Conservation (phyloP, 352 stramenopile species). For the Phytophthora cryptogea region DNA sequence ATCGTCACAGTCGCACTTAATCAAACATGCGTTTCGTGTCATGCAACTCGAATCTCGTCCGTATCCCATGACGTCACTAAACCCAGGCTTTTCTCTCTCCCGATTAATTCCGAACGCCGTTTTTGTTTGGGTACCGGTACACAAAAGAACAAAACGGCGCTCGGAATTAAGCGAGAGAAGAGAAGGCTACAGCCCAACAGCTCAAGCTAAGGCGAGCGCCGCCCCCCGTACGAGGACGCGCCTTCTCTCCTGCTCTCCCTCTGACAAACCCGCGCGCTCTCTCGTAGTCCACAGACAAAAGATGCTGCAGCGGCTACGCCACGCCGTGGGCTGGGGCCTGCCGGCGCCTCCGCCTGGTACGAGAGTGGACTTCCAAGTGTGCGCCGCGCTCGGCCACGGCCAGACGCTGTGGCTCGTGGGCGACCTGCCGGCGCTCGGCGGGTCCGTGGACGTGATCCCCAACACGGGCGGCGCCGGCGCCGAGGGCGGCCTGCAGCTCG, state of each 20-base stretch:
- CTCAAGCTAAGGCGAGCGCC: no score
- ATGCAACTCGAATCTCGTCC: neutral
- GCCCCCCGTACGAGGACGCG: no score
- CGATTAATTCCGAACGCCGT: slow-evolving; percentile 19
- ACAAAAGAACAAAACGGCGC: no score
- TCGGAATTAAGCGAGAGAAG: no score
- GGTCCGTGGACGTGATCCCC: slow-evolving; percentile 58
- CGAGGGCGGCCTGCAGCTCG: slow-evolving; percentile 70
- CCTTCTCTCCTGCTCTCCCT: no score
- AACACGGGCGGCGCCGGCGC: slow-evolving; percentile 42
- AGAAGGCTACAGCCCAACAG: no score
- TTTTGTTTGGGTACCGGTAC: slow-evolving; percentile 30
- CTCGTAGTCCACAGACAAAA: neutral
- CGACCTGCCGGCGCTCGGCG: slow-evolving; percentile 69
- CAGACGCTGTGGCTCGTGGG: slow-evolving; percentile 85
- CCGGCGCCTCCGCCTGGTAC: slow-evolving; percentile 60
- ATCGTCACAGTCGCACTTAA: slow-evolving; percentile 13
- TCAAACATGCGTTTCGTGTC: slow-evolving; percentile 24
- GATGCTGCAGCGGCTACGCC: slow-evolving; percentile 85
- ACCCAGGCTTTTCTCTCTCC: no score
- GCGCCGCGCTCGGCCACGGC: slow-evolving; percentile 70
- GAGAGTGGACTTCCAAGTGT: slow-evolving; percentile 85
- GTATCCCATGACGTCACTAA: no score
- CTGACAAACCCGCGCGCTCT: no score
- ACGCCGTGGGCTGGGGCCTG: slow-evolving; percentile 77